These are phyloP conservation scores for Podila epicladia DNA, from an alignment of 192 early-diverging fungal genomes.

Conservation along the genomic window DNA sequence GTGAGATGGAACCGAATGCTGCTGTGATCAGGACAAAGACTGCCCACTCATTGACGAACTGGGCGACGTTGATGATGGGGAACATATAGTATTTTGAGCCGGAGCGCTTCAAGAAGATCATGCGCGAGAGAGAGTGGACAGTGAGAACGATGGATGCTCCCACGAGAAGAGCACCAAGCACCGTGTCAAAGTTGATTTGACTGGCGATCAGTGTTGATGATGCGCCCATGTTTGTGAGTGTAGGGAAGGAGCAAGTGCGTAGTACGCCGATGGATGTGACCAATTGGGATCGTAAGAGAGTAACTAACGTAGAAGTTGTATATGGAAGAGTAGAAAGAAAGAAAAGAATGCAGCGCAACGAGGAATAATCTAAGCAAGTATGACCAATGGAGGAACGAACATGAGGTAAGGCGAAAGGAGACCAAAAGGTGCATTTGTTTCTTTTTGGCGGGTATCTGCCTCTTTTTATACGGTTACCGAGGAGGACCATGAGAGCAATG, in stretches of 20 bases:
- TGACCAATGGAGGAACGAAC: not conserved
- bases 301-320: too few species aligned
- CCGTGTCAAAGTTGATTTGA: constrained; percentile 23
- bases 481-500: not conserved
- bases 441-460: not conserved
- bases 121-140: constrained; percentile 39
- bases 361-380: not conserved
- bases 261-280: not conserved
- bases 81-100: constrained; percentile 25
- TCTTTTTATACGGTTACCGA: constrained; percentile 23
- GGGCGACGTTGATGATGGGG: constrained; percentile 1
- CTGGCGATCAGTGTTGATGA: constrained; percentile 20
- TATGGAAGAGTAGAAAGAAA: not conserved
- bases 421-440: not conserved
- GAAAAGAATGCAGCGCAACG: not conserved
- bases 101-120: constrained; percentile 36
- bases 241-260: not conserved
- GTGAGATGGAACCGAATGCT: constrained; percentile 8
- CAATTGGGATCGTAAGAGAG: not conserved
- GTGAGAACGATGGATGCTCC: constrained; percentile 49
- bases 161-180: constrained; percentile 40
- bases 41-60: constrained; percentile 4
- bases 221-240: constrained; percentile 5
- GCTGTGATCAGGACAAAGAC: constrained; percentile 4
- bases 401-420: not conserved